Base-by-base conservation (phyloP, 495 filamentous ascomycete species). In the Pseudoneurospora amorphoporcata region DNA sequence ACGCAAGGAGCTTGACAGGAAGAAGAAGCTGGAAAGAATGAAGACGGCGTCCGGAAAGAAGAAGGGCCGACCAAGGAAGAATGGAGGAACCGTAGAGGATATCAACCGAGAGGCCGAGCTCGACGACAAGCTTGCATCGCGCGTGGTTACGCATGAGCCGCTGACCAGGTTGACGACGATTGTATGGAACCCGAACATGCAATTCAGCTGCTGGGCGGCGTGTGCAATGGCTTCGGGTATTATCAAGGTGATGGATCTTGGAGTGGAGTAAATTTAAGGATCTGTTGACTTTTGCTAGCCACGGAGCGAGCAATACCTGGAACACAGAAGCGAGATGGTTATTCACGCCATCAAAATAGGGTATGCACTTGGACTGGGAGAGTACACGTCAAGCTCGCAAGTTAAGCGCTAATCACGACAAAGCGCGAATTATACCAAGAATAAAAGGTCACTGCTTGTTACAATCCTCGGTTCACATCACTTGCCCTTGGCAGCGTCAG, bases 1-100 rank as follows among this genome's bases (percentile, higher is more conserved):
- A 78, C 84, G 86, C 38, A 92, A 90, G 82, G 87, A 87, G 76
- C 84, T 89, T 45, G 89, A 91, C 75, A 84, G 86, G 40, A 88
- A 76, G 47, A 78, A 79, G 74, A 70, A 72, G 35, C 69, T 87
- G 58, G 87, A 88, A 75, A 83, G 83, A 23, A 86, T 84, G 74
- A 88, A 87, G 45, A 90, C 86, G 69, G 84, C 84, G 69, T 89
- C 86, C 73, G 88, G 87, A 43, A 84, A 85, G 74, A 84, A 87
- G 76, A 86, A 88, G 76, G 79, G 84, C 72, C 73, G 83, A 68
- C 42, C 69, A 12, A 77, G 76, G 73, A 77, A 74, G 71, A 75
- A 77, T 19, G 76, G 70, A 32, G 76, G 73, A 3, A 74, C 68
- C 0, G 76, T 75, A 0, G 79, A 80, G 32, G 72, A 61, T 3